These are phyloP conservation scores for Malassezia arunalokei DNA, from an alignment of 1,284 basidiomycete genomes.

Conservation along the genomic window DNA sequence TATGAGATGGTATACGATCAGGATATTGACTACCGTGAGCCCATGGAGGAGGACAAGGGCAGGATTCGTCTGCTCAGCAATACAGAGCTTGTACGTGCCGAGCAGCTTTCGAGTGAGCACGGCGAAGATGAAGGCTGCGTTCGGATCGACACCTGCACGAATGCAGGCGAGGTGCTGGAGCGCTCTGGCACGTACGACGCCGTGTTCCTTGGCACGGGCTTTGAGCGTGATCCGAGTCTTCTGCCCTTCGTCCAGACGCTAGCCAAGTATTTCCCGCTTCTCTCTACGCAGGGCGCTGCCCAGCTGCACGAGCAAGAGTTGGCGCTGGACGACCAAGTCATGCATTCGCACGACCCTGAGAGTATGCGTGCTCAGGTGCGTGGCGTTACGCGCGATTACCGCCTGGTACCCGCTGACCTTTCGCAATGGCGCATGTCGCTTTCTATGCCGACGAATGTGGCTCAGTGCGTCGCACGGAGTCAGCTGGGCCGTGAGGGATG, in stretches of 20 bases:
- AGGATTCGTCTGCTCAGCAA: slow-evolving; percentile 18
- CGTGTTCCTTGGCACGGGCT: slow-evolving; percentile 42
- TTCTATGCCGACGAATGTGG: neutral
- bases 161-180: slow-evolving; percentile 6
- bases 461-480: slow-evolving; percentile 1
- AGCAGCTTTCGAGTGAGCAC: neutral
- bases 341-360: slow-evolving; percentile 26
- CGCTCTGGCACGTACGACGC: slow-evolving; percentile 26
- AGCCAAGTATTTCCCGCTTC: slow-evolving; percentile 25
- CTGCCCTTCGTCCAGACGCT: slow-evolving; percentile 30
- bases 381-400: slow-evolving; percentile 43
- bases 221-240: slow-evolving; percentile 21
- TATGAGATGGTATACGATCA: slow-evolving; percentile 40
- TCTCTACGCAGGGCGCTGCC: slow-evolving; percentile 19
- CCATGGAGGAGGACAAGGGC: slow-evolving; percentile 19
- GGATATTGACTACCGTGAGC: slow-evolving; percentile 33
- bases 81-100: slow-evolving; percentile 16
- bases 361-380: slow-evolving; percentile 24
- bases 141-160: slow-evolving; percentile 14
- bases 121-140: neutral
- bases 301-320: slow-evolving; percentile 22
- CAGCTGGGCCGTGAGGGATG: slow-evolving; percentile 10
- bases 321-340: slow-evolving; percentile 13
- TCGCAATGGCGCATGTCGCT: neutral
- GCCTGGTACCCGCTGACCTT: slow-evolving; percentile 22